Conservation (phyloP, 192 early-diverging fungal genomes). For the Haplosporangium gracile region DNA sequence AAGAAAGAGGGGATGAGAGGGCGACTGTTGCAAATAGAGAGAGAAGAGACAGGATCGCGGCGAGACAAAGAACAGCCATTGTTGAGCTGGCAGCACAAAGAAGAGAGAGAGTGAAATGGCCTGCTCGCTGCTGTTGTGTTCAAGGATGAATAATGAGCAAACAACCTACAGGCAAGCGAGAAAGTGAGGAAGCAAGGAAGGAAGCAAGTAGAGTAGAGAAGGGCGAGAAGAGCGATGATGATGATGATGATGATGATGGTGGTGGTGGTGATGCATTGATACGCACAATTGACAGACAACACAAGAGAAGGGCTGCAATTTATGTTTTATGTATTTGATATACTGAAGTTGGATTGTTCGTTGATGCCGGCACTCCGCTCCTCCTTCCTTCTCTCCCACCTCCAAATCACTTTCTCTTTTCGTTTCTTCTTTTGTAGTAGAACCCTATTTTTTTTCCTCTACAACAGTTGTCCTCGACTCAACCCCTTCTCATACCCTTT, state of each 20-base stretch:
- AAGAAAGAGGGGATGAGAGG: background rate
- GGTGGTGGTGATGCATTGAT: too few relatives aligned
- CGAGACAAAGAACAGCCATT: too few relatives aligned
- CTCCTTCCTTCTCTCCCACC: background rate
- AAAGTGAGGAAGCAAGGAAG: too few relatives aligned
- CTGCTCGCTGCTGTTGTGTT: too few relatives aligned
- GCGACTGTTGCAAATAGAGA: background rate
- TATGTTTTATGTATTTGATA: background rate
- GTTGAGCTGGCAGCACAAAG: too few relatives aligned
- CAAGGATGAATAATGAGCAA: too few relatives aligned
- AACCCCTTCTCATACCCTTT: background rate
- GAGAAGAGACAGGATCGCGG: background rate
- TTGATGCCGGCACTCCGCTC: background rate
- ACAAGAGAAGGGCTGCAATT: background rate
- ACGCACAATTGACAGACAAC: background rate
- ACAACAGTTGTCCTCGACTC: conserved; percentile 5
- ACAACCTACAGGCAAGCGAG: too few relatives aligned
- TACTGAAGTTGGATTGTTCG: background rate
- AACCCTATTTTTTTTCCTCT: background rate
- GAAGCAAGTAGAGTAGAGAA: background rate
- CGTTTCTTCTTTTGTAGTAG: background rate
- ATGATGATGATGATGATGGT: too few relatives aligned
- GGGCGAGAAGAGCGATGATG: too few relatives aligned
- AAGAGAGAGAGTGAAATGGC: too few relatives aligned
- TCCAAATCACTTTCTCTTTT: background rate